Evolutionary conservation across 169 alveolate genomes (phyloP), one percentile per base, ranked within the genome.

Genomic region (Cryptosporidium sp.): DNA sequence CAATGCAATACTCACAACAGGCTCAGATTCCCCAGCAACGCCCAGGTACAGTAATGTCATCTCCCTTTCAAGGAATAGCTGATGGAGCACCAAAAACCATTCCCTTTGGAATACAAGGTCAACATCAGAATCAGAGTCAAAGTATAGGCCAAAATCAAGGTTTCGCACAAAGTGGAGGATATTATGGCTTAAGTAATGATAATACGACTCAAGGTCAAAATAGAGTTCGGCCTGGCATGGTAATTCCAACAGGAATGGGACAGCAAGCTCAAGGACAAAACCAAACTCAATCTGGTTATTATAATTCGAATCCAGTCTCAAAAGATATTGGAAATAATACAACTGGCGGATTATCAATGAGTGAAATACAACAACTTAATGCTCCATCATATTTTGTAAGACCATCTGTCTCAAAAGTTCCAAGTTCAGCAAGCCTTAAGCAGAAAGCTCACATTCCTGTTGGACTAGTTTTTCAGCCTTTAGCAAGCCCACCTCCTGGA

Each of bases 391-490:
- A 80, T 43, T 80, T 80, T 65, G 89, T 80, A 16, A 41, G 89
- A 26, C 89, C 89, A 23, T 41, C 89, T 8, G 89, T 80, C 55
- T 59, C 89, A 45, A 80, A 80, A 50, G 89, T 80, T 3, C 89
- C 89, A 43, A 80, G 39, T 14, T 94, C 95, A 37, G 86, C 94
- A 41, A 93, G 94, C 7, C 80, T 95, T 52, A 84, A 91, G 71
- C 97, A 95, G 86, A 95, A 94, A 89, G 92, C 96, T 5, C 84
- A 93, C 69, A 93, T 95, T 33, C 96, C 96, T 3, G 91, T 95
- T 55, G 96, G 95, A 37, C 71, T 93, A 41, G 93, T 93, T n/a
- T 91, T 94, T 70, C 87, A 93, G 69, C 97, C 97, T n/a, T 69
- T 95, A 80, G 95, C 96, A 35, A 95, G 94, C 51, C 92, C 91